Evolutionary conservation across 441 rosid genomes (phyloP), one percentile per base, ranked within the genome.

Genomic region (Eutrema salsugineum): DNA sequence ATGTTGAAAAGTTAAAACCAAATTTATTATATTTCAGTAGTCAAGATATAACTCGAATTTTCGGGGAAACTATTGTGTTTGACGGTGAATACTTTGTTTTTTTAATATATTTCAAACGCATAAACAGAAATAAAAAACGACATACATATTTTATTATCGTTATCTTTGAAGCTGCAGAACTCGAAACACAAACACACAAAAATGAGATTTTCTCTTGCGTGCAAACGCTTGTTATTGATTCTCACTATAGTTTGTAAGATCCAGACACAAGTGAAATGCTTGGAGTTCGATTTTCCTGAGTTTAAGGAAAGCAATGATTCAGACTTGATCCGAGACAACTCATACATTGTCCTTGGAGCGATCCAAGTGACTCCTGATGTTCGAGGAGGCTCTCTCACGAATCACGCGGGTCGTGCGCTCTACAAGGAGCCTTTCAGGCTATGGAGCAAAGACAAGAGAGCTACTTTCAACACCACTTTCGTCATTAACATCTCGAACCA

Each of bases 281-380:
- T 77, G 1, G 11, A 58, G 32, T 83, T 87, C 55, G 11, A 57
- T 48, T 88, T 72, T 36, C 20, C 78, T 33, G 17, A 15, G 16
- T 86, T 87, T 71, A 16, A 27, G 5, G 27, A 62, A 0, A 15
- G 8, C 32, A 32, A 68, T 27, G 46, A 19, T 0, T 8, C 11
- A 11, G 46, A 38, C 35, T 83, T 68, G 27, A 8, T 22, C 5
- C 51, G 51, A 24, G 0, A 22, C 0, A 24, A 59, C 14, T 82
- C 92, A 3, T 5, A 19, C 11, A 38, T 84, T 11, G 71, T 9
- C 38, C 4, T 11, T 6, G 53, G 4, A 3, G 87, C 94, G 14
- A 70, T 90, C 67, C 91, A 90, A 81, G 86, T 92, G 28, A 90
- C 97, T 3, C 76, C 64, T 10, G 93, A 90, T 49, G 40, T 6